Base-by-base conservation (phyloP, 352 stramenopile species). In the Phytopythium litorale region DNA sequence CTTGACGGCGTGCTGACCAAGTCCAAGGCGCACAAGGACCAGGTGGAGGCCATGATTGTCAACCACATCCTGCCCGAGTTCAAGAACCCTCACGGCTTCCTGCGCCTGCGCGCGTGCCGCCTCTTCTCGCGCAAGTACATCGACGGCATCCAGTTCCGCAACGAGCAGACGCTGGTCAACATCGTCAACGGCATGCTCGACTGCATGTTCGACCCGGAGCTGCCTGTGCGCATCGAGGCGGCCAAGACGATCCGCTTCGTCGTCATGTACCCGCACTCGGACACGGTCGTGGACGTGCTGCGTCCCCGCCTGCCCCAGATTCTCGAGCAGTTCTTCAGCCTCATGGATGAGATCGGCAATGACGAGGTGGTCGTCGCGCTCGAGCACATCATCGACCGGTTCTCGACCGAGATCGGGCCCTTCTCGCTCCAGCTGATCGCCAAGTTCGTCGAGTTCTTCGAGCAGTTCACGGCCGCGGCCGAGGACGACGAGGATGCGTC, bases 281-380 rank as follows among this genome's bases (percentile, higher is more conserved):
- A 91, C 64, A 87, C 80, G 4, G 82, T 91, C 8, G 70, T 94
- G 21, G 82, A 94, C 23, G 82, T 92, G 38, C 72, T 99, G 37
- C 83, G 97, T 19, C 94, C 96, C 5, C 87, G 98, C 13, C 71
- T 99, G 38, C 94, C 95, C 25, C 88, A 98, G 65, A 95, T 99
- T 42, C 77, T 99, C 50, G 94, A 98, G 67, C 93, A 98, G 71
- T 99, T 99, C 74, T 99, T 99, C 76, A 90, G 87, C 49, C 96
- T 99, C 42, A 99, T 99, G 96, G 96, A 98, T 67, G 93, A 99
- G 75, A 98, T 99, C 64, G 96, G 96, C n/a, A 98, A 98, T 62
- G 97, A 99, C 72, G 95, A 98, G 76, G 97, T 99, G 30, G 93
- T 98, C 13, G 87, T 97, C 18, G 96, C 96, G 30, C 76, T 97